Evolutionary conservation across 768 basidiomycete genomes (phyloP).

Genomic region (Tulasnella sp.): DNA sequence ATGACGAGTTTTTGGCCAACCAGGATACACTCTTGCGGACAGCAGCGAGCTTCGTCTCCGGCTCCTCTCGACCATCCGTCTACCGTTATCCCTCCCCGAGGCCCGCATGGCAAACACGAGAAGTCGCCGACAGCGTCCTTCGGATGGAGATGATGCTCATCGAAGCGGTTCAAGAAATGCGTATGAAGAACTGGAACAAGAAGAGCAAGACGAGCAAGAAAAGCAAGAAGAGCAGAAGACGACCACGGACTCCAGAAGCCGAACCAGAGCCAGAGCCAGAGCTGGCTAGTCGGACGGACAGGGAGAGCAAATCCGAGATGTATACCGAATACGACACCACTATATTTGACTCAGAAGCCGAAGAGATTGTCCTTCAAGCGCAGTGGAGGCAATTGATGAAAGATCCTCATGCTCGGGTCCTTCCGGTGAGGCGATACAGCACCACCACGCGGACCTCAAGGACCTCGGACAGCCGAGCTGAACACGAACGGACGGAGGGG

Average conservation of each 20-base stretch:
- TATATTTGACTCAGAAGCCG: neutral
- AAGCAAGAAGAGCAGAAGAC: neutral
- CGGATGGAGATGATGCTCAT: constrained; percentile 7
- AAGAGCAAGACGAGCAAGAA: neutral
- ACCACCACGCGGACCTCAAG: neutral
- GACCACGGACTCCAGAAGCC: neutral
- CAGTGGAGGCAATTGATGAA: constrained; percentile 7
- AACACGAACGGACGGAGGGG: neutral
- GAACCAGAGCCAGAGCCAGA: neutral
- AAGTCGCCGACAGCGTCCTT: neutral
- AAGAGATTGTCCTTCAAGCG: neutral
- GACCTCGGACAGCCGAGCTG: neutral
- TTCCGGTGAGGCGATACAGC: neutral
- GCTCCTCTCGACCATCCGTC: neutral
- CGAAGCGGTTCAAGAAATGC: neutral
- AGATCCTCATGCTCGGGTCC: neutral
- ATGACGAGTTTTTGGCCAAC: neutral
- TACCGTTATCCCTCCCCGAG: neutral
- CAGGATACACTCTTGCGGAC: neutral
- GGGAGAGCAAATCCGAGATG: neutral
- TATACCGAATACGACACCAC: neutral
- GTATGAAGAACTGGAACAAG: neutral
- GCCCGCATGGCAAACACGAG: neutral
- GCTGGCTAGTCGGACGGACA: neutral
- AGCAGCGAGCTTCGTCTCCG: neutral